Conservation (phyloP, 192 early-diverging fungal species). For the Entomortierella parvispora region DNA sequence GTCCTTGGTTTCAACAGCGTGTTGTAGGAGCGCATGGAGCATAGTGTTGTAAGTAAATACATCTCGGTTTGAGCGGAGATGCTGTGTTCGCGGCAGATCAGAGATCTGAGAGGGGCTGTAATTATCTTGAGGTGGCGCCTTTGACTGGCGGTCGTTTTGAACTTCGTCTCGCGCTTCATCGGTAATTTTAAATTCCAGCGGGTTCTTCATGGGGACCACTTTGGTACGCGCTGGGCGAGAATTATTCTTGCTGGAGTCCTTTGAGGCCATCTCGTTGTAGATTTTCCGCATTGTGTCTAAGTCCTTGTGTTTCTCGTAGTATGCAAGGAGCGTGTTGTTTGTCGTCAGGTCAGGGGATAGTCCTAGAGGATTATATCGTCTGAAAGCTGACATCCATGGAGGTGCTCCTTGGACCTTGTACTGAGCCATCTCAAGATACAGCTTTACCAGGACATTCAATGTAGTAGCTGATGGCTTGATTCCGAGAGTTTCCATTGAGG, state of each 20-base stretch:
- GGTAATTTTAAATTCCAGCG: too few relatives aligned
- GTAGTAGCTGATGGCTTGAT: slow-evolving; percentile 20
- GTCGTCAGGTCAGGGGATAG: slow-evolving; percentile 37
- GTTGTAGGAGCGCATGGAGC: slow-evolving; percentile 41
- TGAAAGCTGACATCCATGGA: slow-evolving; percentile 25
- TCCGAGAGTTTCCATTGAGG: slow-evolving; percentile 16
- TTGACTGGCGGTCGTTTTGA: too few relatives aligned
- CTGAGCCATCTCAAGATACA: slow-evolving; percentile 42
- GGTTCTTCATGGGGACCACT: too few relatives aligned
- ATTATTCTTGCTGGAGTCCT: too few relatives aligned
- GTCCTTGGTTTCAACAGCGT: slow-evolving; percentile 43
- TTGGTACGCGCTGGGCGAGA: too few relatives aligned
- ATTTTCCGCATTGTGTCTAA: slow-evolving; percentile 28
- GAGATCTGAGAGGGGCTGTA: too few relatives aligned
- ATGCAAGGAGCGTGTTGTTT: slow-evolving; percentile 38
- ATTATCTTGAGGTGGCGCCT: too few relatives aligned
- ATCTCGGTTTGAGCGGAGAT: slow-evolving; percentile 15
- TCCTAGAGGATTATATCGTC: slow-evolving; percentile 23
- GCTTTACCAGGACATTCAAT: slow-evolving; percentile 31
- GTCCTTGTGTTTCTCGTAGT: slow-evolving; percentile 35
- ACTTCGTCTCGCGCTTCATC: too few relatives aligned
- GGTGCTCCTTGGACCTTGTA: slow-evolving; percentile 35
- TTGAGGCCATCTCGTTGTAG: slow-evolving; percentile 36
- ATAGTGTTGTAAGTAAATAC: slow-evolving; percentile 51
- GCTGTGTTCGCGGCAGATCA: too few relatives aligned